phyloP scores from a whole-genome alignment of 495 filamentous ascomycete species.

The Baudoinia panamericana region DNA sequence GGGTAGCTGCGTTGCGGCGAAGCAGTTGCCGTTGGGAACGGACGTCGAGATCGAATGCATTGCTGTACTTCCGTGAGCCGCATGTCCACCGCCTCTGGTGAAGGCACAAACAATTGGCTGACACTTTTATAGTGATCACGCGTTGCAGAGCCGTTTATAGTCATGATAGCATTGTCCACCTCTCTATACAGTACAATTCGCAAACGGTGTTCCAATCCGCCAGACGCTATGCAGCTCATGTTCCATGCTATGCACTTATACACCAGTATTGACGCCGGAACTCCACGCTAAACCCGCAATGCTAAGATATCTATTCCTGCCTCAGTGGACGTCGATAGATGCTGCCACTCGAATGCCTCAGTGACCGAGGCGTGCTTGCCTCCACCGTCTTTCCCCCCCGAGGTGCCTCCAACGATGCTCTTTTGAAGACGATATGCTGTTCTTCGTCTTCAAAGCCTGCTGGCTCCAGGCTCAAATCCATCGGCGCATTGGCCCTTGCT shows the following conservation, averaged over 20 bases:
- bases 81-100: constrained; percentile 25
- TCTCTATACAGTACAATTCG: no score
- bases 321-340: constrained; percentile 2
- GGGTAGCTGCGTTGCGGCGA: constrained; percentile 55
- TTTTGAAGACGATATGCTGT: not conserved
- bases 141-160: no score
- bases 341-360: constrained; percentile 6
- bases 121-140: no score
- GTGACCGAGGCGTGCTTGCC: not conserved
- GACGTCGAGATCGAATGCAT: constrained; percentile 65
- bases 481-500: not conserved
- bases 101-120: no score
- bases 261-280: no score
- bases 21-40: constrained; percentile 48
- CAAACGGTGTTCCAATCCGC: no score
- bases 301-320: not conserved
- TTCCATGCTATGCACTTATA: no score
- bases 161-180: no score
- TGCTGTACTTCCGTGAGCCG: constrained; percentile 27
- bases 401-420: not conserved
- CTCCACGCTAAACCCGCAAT: not conserved
- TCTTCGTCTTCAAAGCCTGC: constrained; percentile 1
- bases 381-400: not conserved
- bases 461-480: constrained; percentile 7
- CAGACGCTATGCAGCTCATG: no score